Conservation (phyloP, 495 filamentous ascomycete species). For the Aspergillus funiculosus region DNA sequence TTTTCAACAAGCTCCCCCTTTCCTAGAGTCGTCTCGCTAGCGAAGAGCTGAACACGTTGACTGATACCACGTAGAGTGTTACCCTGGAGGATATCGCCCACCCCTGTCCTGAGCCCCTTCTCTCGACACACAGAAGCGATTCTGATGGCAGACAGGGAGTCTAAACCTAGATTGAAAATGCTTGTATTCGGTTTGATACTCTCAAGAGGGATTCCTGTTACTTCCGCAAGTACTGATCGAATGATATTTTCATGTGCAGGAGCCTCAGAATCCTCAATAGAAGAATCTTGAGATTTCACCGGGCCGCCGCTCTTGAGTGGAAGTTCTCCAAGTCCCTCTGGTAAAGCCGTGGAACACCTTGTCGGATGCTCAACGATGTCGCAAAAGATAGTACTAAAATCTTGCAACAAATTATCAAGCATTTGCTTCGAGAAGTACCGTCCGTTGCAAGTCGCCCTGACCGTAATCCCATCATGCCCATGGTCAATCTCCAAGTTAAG, state of each 20-base stretch:
- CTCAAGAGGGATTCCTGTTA: slow-evolving; percentile 55
- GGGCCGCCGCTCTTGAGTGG: slow-evolving; percentile 14
- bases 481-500: slow-evolving; percentile 26
- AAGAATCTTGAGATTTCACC: background rate
- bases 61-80: slow-evolving; percentile 58
- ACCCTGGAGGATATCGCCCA: slow-evolving; percentile 61
- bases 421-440: slow-evolving; percentile 25
- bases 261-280: slow-evolving; percentile 1
- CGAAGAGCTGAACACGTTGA: slow-evolving; percentile 15
- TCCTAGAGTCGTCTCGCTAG: slow-evolving; percentile 3
- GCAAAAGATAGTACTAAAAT: slow-evolving; percentile 44
- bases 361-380: slow-evolving; percentile 30
- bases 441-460: slow-evolving; percentile 18
- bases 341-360: slow-evolving; percentile 21
- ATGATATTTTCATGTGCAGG: slow-evolving; percentile 44
- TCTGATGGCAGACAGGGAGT: slow-evolving; percentile 85
- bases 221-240: slow-evolving; percentile 54
- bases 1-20: slow-evolving; percentile 19
- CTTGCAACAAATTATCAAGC: slow-evolving; percentile 41
- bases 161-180: slow-evolving; percentile 81
- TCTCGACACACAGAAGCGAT: slow-evolving; percentile 59
- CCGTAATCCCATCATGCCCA: slow-evolving; percentile 32
- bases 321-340: slow-evolving; percentile 19
- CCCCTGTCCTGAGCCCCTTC: slow-evolving; percentile 49
- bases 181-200: slow-evolving; percentile 58